A percentile compares a stretch with the other conserved stretches of the same genome.
Evolutionary conservation across 495 filamentous ascomycete genomes (phyloP).

Genomic region (Cercophora newfieldiana): DNA sequence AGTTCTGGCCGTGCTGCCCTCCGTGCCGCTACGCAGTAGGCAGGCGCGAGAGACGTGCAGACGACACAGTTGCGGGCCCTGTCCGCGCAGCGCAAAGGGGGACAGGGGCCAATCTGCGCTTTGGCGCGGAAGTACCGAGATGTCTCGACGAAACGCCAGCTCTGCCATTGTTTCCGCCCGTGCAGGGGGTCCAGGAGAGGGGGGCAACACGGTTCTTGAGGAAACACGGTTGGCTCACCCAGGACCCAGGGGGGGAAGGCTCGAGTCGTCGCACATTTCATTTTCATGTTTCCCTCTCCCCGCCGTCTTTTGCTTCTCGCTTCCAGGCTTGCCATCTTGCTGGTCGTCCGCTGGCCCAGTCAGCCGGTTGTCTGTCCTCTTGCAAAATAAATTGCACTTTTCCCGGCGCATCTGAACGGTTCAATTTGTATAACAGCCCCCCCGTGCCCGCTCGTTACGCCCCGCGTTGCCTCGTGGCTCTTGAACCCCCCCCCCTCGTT

Average conservation of each 20-base stretch:
- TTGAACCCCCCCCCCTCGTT: slow-evolving; percentile 1
- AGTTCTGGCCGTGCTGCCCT: slow-evolving; percentile 11
- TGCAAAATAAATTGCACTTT: slow-evolving; percentile 5
- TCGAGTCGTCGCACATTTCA: slow-evolving; percentile 1
- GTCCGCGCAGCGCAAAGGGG: not conserved
- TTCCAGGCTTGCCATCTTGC: slow-evolving; percentile 4
- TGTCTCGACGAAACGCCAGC: slow-evolving; percentile 23
- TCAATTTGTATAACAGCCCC: slow-evolving; percentile 6
- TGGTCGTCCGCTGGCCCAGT: slow-evolving; percentile 1
- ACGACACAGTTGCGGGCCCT: not conserved
- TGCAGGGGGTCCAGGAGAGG: slow-evolving; percentile 10
- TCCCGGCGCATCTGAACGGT: not conserved
- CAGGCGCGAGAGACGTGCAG: slow-evolving; percentile 12
- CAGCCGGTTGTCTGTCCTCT: not conserved
- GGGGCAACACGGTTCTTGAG: not conserved
- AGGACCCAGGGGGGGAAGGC: not conserved
- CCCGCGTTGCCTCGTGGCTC: slow-evolving; percentile 1
- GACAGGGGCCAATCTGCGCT: slow-evolving; percentile 13
- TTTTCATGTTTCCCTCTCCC: not conserved
- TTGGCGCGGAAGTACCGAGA: slow-evolving; percentile 24
- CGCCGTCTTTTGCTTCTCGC: not conserved
- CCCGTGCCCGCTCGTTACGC: slow-evolving; percentile 7
- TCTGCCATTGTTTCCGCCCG: slow-evolving; percentile 20
- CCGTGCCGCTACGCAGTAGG: slow-evolving; percentile 2
- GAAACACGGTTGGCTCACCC: slow-evolving; percentile 12